Conservation (phyloP, 768 basidiomycete genomes). For the Tylopilus rubrobrunneus region DNA sequence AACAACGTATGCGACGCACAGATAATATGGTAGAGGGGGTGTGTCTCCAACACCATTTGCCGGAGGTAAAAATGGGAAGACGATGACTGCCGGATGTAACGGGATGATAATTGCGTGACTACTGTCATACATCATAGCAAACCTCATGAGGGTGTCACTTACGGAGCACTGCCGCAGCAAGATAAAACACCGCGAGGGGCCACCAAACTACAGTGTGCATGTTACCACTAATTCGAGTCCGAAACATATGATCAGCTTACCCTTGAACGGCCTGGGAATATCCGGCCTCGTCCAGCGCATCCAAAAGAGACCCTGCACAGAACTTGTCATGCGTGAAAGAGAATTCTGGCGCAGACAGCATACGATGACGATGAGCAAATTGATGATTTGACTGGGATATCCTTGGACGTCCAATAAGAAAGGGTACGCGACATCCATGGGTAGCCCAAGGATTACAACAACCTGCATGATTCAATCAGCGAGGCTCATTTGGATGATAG, state of each 20-base stretch:
- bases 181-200: constrained; percentile 52
- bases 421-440: constrained; percentile 49
- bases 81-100: constrained; percentile 36
- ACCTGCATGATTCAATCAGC: constrained; percentile 26
- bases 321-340: not conserved
- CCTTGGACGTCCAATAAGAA: constrained; percentile 56
- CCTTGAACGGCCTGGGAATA: constrained; percentile 50
- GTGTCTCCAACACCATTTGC: constrained; percentile 54
- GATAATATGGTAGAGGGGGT: constrained; percentile 55
- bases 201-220: constrained; percentile 41
- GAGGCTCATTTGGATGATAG: not conserved
- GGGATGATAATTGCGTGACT: too few relatives aligned
- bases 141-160: constrained; percentile 10
- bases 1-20: constrained; percentile 25
- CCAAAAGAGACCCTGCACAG: constrained; percentile 50
- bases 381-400: constrained; percentile 50
- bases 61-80: constrained; percentile 54
- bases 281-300: constrained; percentile 50
- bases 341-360: constrained; percentile 22
- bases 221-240: constrained; percentile 6
- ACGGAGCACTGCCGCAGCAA: constrained; percentile 49
- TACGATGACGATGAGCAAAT: constrained; percentile 50
- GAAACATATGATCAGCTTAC: constrained; percentile 13
- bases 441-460: constrained; percentile 53
- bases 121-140: too few relatives aligned